These are phyloP conservation scores for Glycine tomentella DNA, from an alignment of 306 rosid genomes.

Conservation along the genomic window DNA sequence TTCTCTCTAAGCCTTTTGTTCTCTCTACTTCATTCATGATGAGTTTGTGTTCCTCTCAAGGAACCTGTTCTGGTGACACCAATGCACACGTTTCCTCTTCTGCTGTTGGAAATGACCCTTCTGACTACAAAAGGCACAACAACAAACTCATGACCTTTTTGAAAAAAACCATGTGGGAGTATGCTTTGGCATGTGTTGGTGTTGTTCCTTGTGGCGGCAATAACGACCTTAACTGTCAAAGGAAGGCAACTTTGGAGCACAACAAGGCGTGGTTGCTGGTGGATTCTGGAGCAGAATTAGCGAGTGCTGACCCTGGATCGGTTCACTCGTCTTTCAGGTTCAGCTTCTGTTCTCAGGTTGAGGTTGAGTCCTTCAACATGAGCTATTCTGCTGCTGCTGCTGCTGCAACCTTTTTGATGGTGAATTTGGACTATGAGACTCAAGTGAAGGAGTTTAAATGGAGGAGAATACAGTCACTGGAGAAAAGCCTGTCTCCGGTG, in stretches of 20 bases:
- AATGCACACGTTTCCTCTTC: conserved; percentile 40
- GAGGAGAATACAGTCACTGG: conserved; percentile 64
- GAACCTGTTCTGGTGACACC: conserved; percentile 43
- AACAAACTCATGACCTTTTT: conserved; percentile 55
- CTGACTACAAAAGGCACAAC: conserved; percentile 44
- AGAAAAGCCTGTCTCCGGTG: conserved; percentile 72
- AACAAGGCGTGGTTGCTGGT: conserved; percentile 79
- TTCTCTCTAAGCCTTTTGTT: conserved; percentile 2
- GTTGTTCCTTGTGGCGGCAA: conserved; percentile 41
- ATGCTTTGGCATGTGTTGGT: conserved; percentile 58
- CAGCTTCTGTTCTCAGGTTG: conserved; percentile 84
- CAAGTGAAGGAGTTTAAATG: conserved; percentile 64
- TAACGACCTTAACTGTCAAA: neutral
- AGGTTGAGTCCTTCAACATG: conserved; percentile 71
- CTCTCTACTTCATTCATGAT: conserved; percentile 51
- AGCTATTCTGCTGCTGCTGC: conserved; percentile 34
- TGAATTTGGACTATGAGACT: conserved; percentile 72
- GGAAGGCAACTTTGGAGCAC: conserved; percentile 55
- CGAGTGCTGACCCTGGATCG: conserved; percentile 73
- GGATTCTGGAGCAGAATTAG: conserved; percentile 69
- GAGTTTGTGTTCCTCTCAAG: conserved; percentile 57
- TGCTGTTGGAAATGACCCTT: conserved; percentile 37
- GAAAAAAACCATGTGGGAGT: conserved; percentile 63
- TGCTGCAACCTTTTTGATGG: conserved; percentile 80
- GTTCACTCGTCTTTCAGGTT: conserved; percentile 91